A percentile compares a stretch with the other conserved stretches of the same genome.
phyloP scores from a whole-genome alignment of 1,284 basidiomycete genomes.

The Cryptococcus depauperatus region DNA sequence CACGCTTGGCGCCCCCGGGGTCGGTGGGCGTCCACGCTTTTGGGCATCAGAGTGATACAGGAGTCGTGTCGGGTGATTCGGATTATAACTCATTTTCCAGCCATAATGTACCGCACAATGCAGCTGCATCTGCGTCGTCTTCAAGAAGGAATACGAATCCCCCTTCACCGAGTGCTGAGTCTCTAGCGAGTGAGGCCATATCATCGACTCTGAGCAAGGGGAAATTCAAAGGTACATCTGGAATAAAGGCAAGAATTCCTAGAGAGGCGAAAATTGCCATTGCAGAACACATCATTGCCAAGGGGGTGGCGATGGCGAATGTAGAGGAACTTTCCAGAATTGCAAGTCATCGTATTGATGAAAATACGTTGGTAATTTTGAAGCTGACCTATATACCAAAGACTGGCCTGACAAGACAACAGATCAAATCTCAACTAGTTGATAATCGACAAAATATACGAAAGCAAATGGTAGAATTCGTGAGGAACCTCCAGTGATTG shows the following conservation, averaged over 20 bases:
- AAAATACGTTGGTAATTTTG: not conserved
- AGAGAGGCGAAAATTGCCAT: conserved; percentile 14
- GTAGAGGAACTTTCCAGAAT: conserved; percentile 14
- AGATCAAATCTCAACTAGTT: conserved; percentile 26
- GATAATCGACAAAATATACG: conserved; percentile 26
- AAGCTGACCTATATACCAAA: conserved; percentile 7
- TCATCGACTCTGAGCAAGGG: not conserved
- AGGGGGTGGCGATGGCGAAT: conserved; percentile 17
- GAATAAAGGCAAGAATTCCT: conserved; percentile 15
- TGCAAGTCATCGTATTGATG: conserved; percentile 12
- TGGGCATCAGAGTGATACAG: not conserved
- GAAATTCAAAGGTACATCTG: conserved; percentile 10
- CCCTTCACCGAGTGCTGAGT: not conserved
- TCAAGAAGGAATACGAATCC: not conserved
- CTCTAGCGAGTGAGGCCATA: conserved; percentile 1
- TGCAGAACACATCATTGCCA: conserved; percentile 19
- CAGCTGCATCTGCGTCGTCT: not conserved
- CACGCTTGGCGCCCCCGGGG: not conserved
- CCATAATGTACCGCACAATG: not conserved
- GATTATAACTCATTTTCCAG: not conserved
- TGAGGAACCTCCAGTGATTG: conserved; percentile 13
- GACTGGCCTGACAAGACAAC: conserved; percentile 27
- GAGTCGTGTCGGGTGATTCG: not conserved
- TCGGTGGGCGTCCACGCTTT: not conserved
- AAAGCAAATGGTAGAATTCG: conserved; percentile 18